phyloP scores from a whole-genome alignment of 345 rosid species.

The Boechera divaricarpa region DNA sequence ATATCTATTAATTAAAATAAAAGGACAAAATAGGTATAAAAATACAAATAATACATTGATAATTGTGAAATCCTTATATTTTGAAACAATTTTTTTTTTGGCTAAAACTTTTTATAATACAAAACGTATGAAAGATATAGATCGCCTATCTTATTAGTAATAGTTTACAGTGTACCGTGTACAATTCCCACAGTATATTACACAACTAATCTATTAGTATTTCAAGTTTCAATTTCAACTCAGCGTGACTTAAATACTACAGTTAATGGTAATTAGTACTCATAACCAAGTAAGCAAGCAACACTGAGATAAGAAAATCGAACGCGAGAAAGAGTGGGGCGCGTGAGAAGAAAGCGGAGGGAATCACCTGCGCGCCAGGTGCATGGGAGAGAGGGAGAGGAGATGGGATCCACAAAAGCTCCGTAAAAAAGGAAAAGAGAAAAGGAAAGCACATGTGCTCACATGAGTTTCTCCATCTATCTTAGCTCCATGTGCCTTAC shows the following conservation, averaged over 20 bases:
- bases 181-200: not conserved
- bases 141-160: too few relatives aligned
- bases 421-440: constrained; percentile 41
- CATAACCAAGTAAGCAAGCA: not conserved
- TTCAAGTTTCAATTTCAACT: not conserved
- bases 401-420: constrained; percentile 35
- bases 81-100: too few relatives aligned
- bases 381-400: constrained; percentile 39
- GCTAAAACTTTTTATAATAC: too few relatives aligned
- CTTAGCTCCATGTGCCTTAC: constrained; percentile 33
- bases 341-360: constrained; percentile 9
- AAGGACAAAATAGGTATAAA: too few relatives aligned
- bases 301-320: not conserved
- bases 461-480: constrained; percentile 42
- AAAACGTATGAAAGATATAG: too few relatives aligned
- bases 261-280: constrained; percentile 12
- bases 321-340: constrained; percentile 1
- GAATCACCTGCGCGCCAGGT: constrained; percentile 42
- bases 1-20: too few relatives aligned
- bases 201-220: not conserved
- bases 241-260: not conserved
- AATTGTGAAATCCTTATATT: too few relatives aligned
- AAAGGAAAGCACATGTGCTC: constrained; percentile 46
- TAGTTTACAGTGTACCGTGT: too few relatives aligned
- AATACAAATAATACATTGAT: too few relatives aligned